Base-by-base conservation (phyloP, 768 basidiomycete genomes). In the Wakefieldia striispora region DNA sequence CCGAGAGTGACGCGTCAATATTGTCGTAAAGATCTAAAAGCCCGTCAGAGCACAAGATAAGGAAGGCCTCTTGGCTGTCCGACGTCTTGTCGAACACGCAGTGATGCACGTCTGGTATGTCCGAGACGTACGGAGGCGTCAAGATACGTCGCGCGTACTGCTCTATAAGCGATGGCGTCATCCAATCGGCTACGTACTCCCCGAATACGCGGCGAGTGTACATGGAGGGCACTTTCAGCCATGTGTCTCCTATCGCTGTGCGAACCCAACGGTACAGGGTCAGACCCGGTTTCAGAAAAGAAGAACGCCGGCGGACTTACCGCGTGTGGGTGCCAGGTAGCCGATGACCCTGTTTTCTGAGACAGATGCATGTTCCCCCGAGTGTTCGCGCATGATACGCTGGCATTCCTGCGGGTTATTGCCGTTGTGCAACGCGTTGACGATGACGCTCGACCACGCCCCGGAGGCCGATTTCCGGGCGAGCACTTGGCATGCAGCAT, bases 21-120 rank as follows among this genome's bases (percentile, higher is more conserved):
- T 63, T 63, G 42, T 68, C 65, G 41, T 72, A 74, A 27, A 78
- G 44, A 54, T 79, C 76, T 2, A 61, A 49, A 14, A 79, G 57
- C n/a, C 78, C 76, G 44, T 79, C 78, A 3, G 76, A 75, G 45
- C 71, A 75, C n/a, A 72, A 58, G 43, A 78, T 65, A 36, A 79
- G 58, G 49, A 70, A 59, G 1, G 39, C 49, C 27, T 65, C 72
- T n/a, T 51, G 56, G 34, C 35, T 39, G 6, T 47, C 54, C 37
- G 45, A 40, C 7, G 62, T 16, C 19, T 41, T 20, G 27, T 60
- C 55, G 19, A 76, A 57, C 14, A 55, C 65, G 16, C 61, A 54
- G 57, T 76, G 73, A 24, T 69, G 59, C 20, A 74, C 70, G 45
- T 77, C 77, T 17, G 75, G 72, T 16, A 62, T 40, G 53, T 56